Conservation (phyloP, 257 asterid genomes). For the Jacaranda mimosifolia region DNA sequence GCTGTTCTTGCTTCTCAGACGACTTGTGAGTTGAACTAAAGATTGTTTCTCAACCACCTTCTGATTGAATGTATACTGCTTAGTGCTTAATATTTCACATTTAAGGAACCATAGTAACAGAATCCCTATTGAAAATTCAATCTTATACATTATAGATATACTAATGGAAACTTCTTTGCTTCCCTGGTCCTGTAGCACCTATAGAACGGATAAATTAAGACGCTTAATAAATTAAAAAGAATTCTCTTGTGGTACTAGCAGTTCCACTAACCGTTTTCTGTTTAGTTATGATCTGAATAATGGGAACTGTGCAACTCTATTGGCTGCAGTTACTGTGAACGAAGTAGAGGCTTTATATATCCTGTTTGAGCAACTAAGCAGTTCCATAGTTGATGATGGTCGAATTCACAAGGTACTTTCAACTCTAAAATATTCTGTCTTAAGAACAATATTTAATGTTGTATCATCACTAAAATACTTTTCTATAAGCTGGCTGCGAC, state of each 20-base stretch:
- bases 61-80: not conserved
- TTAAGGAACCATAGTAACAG: not conserved
- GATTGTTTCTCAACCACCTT: not conserved
- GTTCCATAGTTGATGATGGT: conserved; percentile 73
- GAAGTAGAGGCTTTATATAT: conserved; percentile 85
- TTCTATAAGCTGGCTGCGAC: too few relatives aligned
- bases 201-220: too few relatives aligned
- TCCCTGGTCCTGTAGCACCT: too few relatives aligned
- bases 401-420: conserved; percentile 75
- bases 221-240: too few relatives aligned
- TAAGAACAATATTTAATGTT: not conserved
- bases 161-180: too few relatives aligned
- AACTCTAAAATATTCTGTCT: not conserved
- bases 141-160: too few relatives aligned
- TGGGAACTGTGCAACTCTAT: conserved; percentile 24
- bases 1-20: conserved; percentile 75
- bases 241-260: not conserved
- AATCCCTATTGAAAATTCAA: too few relatives aligned
- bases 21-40: conserved; percentile 59
- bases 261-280: not conserved
- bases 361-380: conserved; percentile 69
- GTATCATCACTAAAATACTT: not conserved
- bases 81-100: conserved; percentile 9
- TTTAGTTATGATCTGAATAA: not conserved
- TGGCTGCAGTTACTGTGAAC: conserved; percentile 74